Conservation (phyloP, 2,329 filamentous ascomycete genomes). For the Fusarium staphyleae region DNA sequence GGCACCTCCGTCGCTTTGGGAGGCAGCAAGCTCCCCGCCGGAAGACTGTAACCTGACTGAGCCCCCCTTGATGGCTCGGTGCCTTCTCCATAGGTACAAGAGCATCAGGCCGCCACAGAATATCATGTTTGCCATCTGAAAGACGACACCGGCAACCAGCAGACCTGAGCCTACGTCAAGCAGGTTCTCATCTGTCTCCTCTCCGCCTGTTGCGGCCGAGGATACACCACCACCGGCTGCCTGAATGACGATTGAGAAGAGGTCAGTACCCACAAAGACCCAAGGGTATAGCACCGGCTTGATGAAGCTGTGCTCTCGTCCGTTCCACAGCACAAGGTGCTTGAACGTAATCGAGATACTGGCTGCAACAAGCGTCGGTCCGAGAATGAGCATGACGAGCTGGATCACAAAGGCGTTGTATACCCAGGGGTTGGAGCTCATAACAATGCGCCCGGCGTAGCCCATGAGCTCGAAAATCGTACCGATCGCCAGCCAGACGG, state of each 20-base stretch:
- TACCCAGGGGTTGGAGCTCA: conserved; percentile 51
- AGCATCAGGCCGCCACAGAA: conserved; percentile 36
- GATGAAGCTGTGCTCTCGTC: conserved; percentile 47
- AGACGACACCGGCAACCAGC: conserved; percentile 35
- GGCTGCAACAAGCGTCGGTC: conserved; percentile 52
- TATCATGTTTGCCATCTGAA: conserved; percentile 37
- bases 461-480: conserved; percentile 52
- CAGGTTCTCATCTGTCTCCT: conserved; percentile 10
- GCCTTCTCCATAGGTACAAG: conserved; percentile 32
- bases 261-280: conserved; percentile 57
- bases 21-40: background rate
- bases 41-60: conserved; percentile 3
- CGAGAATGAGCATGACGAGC: conserved; percentile 52
- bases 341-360: conserved; percentile 55
- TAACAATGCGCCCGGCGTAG: conserved; percentile 51
- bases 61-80: conserved; percentile 21
- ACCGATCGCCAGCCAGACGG: conserved; percentile 46
- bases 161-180: conserved; percentile 26
- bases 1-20: no score
- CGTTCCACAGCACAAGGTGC: conserved; percentile 52
- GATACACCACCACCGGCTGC: conserved; percentile 34
- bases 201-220: conserved; percentile 18
- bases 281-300: conserved; percentile 53
- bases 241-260: conserved; percentile 46
- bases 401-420: conserved; percentile 51